Conservation (phyloP, 129 eudicot genomes). For the Lactuca saligna region DNA sequence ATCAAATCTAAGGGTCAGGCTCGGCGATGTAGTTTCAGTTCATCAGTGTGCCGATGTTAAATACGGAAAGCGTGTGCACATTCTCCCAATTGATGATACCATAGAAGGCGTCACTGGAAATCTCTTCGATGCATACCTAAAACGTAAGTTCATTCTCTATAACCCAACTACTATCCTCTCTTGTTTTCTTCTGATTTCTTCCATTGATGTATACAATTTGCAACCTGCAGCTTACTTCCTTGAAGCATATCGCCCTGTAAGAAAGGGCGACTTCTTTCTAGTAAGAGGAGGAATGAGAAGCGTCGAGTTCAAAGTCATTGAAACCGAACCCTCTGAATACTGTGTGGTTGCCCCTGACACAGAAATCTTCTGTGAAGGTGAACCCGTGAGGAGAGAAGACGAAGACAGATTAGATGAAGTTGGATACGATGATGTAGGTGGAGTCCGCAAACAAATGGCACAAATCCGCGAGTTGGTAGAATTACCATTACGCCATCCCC, state of each 20-base stretch:
- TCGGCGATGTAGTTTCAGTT: slow-evolving; percentile 86
- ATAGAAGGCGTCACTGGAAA: slow-evolving; percentile 88
- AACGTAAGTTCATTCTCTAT: slow-evolving; percentile 49
- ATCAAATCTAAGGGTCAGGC: slow-evolving; percentile 76
- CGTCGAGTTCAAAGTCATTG: slow-evolving; percentile 73
- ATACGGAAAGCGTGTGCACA: slow-evolving; percentile 92
- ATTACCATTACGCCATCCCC: slow-evolving; percentile 87
- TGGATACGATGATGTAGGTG: slow-evolving; percentile 79
- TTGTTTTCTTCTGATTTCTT: background rate
- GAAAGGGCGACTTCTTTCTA: slow-evolving; percentile 66
- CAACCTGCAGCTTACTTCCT: slow-evolving; percentile 53
- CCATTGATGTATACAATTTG: background rate
- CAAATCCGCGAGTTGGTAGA: slow-evolving; percentile 90
- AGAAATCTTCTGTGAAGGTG: slow-evolving; percentile 74
- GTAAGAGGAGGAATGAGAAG: slow-evolving; percentile 83
- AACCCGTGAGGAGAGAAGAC: slow-evolving; percentile 63
- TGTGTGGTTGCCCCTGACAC: slow-evolving; percentile 91
- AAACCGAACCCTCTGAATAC: slow-evolving; percentile 87
- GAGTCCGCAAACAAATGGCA: slow-evolving; percentile 79
- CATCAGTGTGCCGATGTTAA: slow-evolving; percentile 93
- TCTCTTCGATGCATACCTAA: slow-evolving; percentile 82
- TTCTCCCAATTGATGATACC: slow-evolving; percentile 88
- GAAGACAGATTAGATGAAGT: slow-evolving; percentile 65
- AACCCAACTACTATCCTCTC: background rate
- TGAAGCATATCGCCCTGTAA: slow-evolving; percentile 69